A percentile compares a stretch with the other conserved stretches of the same genome.
phyloP scores from a whole-genome alignment of 1,139 yeast species.

The Saccharomyces hybrid region DNA sequence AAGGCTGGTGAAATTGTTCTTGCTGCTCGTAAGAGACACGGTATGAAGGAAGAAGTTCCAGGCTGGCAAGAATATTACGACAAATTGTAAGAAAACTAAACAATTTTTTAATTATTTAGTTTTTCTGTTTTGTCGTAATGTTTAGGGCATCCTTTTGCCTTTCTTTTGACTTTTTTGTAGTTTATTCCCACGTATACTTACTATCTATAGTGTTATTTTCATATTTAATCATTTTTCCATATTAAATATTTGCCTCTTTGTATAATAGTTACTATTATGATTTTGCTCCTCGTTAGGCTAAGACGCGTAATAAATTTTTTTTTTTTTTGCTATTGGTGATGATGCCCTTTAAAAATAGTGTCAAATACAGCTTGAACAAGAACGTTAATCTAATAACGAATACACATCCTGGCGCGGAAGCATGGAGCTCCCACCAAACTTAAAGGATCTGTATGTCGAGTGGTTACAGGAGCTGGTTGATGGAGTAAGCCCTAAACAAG shows the following conservation, averaged over 20 bases:
- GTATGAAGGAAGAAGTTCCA: slow-evolving; percentile 95
- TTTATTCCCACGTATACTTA: slow-evolving; percentile 3
- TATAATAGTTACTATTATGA: background rate
- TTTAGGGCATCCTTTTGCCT: slow-evolving; percentile 3
- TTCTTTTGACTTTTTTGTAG: slow-evolving; percentile 4
- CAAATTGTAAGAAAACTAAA: slow-evolving; percentile 60
- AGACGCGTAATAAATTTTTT: background rate
- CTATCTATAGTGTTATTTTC: background rate
- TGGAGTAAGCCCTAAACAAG: slow-evolving; percentile 22
- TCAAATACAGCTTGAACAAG: background rate
- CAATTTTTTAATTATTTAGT: slow-evolving; percentile 3
- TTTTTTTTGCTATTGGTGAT: background rate
- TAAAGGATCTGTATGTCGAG: slow-evolving; percentile 23
- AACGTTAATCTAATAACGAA: background rate
- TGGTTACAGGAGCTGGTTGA: slow-evolving; percentile 25
- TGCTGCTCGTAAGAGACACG: slow-evolving; percentile 93
- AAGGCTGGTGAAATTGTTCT: slow-evolving; percentile 92
- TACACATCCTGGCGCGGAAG: background rate
- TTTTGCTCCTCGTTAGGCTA: background rate
- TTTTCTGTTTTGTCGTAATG: slow-evolving; percentile 4
- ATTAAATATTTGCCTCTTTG: background rate
- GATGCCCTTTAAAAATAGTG: background rate
- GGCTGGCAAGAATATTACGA: slow-evolving; percentile 99
- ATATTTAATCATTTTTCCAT: slow-evolving; percentile 1
- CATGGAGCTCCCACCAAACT: slow-evolving; percentile 15